Conservation (phyloP, 257 asterid genomes). For the Solanum chiquidenum region DNA sequence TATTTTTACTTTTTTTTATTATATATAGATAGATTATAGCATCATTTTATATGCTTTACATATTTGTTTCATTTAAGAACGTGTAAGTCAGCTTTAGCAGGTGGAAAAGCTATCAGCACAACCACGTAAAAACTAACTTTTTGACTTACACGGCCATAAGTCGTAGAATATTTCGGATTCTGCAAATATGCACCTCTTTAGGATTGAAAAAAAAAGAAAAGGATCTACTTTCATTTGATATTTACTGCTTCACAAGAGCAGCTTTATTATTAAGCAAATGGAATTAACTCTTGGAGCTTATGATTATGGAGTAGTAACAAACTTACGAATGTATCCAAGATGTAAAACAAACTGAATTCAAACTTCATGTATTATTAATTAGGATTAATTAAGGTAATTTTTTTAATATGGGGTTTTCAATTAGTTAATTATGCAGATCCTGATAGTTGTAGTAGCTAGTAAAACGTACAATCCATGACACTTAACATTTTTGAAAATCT, state of each 20-base stretch:
- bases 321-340: neutral
- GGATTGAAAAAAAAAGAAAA: neutral
- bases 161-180: neutral
- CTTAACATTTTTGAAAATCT: neutral
- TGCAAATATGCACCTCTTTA: neutral
- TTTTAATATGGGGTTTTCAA: neutral
- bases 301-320: neutral
- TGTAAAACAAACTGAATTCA: neutral
- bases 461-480: neutral
- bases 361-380: neutral
- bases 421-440: neutral
- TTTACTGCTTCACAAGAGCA: neutral
- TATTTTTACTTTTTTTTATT: too few relatives aligned
- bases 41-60: neutral
- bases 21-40: too few relatives aligned
- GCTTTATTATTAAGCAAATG: neutral
- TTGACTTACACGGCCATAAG: neutral
- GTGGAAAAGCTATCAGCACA: neutral
- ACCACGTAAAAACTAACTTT: neutral
- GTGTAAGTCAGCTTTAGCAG: neutral
- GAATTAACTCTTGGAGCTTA: neutral
- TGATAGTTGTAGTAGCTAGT: neutral
- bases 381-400: neutral
- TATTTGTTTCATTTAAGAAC: neutral
- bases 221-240: neutral